Evolutionary conservation across 2,329 filamentous ascomycete genomes (phyloP), one percentile per base, ranked within the genome.

Genomic region (Furcasterigmium furcatum): DNA sequence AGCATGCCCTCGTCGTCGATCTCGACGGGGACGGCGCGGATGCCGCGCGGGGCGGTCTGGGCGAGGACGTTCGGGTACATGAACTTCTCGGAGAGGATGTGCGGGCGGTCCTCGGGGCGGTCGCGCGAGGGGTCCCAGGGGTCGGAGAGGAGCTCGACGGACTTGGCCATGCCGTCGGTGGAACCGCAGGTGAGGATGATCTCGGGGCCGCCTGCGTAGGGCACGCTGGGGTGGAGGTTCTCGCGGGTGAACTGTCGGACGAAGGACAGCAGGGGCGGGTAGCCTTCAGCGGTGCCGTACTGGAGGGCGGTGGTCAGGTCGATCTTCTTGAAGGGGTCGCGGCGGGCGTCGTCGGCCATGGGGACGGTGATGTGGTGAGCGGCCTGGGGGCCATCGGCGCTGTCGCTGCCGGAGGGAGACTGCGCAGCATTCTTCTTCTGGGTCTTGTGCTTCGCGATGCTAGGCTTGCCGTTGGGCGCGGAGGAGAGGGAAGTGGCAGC

Each of bases 81-180:
- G 60, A 90, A 96, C 22, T 86, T 75, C 68, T 96, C 91, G 51
- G 82, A 82, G 41, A 96, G 65, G 51, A 96, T 62, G 10, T 84
- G 88, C n/a, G 89, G 84, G n/a, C 85, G 76, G 51, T 89, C 80
- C 35, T 77, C 63, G 19, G 86, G 66, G 61, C 82, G 81, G 59
- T 91, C 81, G 51, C 80, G 78, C 35, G 80, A 80, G 44, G 84
- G 78, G 42, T 75, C 78, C 88, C 90, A 95, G 36, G 84, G 72
- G 62, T 95, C 83, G 52, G 79, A 84, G 55, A 96, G 78, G 8
- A 88, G 77, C 58, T 91, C 82, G 27, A 96, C 66, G 5, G 80
- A 72, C 72, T 96, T 96, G 55, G 77, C 71, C 58, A 95, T 86
- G 27, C 90, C 91, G 70, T 96, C 91, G 1, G 91, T 96, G 22